Conservation (phyloP, 305 asterid genomes). For the Solanum hybrid region DNA sequence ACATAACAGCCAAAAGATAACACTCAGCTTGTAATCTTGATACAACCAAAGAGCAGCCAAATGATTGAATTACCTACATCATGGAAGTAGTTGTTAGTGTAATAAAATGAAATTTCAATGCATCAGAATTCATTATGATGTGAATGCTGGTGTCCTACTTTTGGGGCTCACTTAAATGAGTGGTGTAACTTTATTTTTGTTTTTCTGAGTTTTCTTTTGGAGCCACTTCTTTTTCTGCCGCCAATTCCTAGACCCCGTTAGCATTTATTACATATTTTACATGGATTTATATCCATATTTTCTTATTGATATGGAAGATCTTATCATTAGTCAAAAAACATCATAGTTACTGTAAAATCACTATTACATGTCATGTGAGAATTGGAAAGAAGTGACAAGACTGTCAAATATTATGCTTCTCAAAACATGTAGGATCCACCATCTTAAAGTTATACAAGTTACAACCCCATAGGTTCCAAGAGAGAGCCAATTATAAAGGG, state of each 20-base stretch:
- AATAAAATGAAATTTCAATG: conserved; percentile 15
- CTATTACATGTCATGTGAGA: background rate
- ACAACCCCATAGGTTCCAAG: conserved; percentile 24
- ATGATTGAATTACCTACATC: conserved; percentile 8
- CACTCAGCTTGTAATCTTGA: background rate
- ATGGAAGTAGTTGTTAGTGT: background rate
- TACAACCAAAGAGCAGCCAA: conserved; percentile 9
- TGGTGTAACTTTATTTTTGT: conserved; percentile 25
- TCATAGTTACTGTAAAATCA: background rate
- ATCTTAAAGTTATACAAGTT: conserved; percentile 13
- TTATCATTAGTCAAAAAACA: background rate
- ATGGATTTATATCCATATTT: background rate
- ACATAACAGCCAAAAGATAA: background rate
- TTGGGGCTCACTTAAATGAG: conserved; percentile 19
- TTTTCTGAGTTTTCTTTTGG: conserved; percentile 1
- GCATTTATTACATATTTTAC: background rate
- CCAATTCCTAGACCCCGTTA: background rate
- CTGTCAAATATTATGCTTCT: background rate
- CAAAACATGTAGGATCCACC: conserved; percentile 32
- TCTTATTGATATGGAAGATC: background rate
- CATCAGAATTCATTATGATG: conserved; percentile 24
- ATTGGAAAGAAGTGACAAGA: background rate
- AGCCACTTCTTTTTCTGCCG: conserved; percentile 33
- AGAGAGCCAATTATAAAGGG: conserved; percentile 15
- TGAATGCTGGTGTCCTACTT: conserved; percentile 24